A percentile compares a stretch with the other conserved stretches of the same genome.
phyloP scores from a whole-genome alignment of 2,329 filamentous ascomycete species.

The Albophoma yamanashiensis region DNA sequence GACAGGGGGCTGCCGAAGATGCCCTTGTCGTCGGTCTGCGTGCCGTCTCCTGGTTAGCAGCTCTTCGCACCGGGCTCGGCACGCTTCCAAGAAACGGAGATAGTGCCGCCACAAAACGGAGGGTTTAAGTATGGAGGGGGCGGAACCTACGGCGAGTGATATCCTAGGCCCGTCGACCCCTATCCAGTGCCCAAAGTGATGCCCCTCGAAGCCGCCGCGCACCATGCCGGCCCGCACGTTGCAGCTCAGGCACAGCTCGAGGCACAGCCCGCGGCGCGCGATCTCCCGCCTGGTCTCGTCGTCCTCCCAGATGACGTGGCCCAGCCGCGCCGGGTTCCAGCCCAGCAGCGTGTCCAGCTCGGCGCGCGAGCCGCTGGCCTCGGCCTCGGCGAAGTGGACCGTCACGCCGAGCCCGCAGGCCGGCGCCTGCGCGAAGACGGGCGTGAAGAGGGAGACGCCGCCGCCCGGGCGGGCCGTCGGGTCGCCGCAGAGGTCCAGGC shows the following conservation, averaged over 20 bases:
- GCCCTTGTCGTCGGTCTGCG: slow-evolving; percentile 72
- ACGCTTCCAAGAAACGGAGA: no score
- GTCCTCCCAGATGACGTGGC: slow-evolving; percentile 69
- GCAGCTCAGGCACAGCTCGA: slow-evolving; percentile 72
- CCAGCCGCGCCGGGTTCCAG: slow-evolving; percentile 58
- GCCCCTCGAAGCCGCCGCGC: slow-evolving; percentile 50
- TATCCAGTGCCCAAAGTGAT: slow-evolving; percentile 72
- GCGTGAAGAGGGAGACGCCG: slow-evolving; percentile 47
- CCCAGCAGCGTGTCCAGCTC: slow-evolving; percentile 56
- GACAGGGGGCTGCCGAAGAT: slow-evolving; percentile 69
- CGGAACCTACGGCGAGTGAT: slow-evolving; percentile 53
- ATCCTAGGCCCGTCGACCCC: slow-evolving; percentile 46
- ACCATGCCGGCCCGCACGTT: slow-evolving; percentile 72
- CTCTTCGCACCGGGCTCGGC: background rate
- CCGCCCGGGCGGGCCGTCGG: slow-evolving; percentile 42
- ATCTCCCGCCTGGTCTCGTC: slow-evolving; percentile 47
- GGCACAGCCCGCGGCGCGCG: slow-evolving; percentile 40
- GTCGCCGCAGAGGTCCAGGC: slow-evolving; percentile 70
- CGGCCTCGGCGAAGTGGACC: slow-evolving; percentile 67
- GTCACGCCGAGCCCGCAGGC: slow-evolving; percentile 50
- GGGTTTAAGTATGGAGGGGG: background rate
- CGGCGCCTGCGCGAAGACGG: slow-evolving; percentile 48
- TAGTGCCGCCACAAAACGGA: no score
- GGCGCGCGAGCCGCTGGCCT: slow-evolving; percentile 39
- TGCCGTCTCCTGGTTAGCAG: background rate